These are phyloP conservation scores for Populus pruinosa DNA, from an alignment of 345 rosid species.

Conservation along the genomic window DNA sequence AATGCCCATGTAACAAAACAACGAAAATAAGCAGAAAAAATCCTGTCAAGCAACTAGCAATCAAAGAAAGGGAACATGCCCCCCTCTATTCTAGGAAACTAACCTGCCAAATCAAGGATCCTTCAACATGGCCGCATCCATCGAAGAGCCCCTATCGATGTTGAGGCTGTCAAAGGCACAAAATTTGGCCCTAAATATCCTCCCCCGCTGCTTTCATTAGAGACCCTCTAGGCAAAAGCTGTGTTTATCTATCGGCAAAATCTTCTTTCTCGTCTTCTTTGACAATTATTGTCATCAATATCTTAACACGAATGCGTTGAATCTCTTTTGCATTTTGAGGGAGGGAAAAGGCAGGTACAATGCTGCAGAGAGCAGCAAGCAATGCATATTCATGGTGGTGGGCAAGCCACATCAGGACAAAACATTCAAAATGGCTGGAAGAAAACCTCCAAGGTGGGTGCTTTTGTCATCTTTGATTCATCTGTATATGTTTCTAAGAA, in stretches of 20 bases:
- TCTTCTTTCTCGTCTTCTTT: not conserved
- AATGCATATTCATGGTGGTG: constrained; percentile 95
- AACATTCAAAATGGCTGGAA: constrained; percentile 87
- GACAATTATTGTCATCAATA: not conserved
- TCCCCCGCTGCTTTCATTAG: constrained; percentile 3
- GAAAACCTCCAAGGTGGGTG: constrained; percentile 61
- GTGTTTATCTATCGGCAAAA: not conserved
- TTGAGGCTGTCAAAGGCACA: constrained; percentile 7
- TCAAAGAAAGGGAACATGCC: not conserved
- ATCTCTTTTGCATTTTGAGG: constrained; percentile 6
- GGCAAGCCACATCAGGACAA: constrained; percentile 85
- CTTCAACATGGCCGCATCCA: not conserved
- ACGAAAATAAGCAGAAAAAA: not conserved
- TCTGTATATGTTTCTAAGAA: not conserved
- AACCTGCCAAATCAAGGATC: not conserved
- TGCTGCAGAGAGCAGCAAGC: constrained; percentile 77
- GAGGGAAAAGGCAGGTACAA: constrained; percentile 12
- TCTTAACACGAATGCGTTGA: not conserved
- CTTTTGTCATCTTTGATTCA: not conserved
- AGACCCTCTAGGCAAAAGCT: not conserved
- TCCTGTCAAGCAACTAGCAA: not conserved
- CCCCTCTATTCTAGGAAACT: not conserved
- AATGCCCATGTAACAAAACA: not conserved
- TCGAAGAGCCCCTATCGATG: not conserved
- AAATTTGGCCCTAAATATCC: constrained; percentile 15